Conservation (phyloP, 352 stramenopile species). For the Globisporangium takayamanum region DNA sequence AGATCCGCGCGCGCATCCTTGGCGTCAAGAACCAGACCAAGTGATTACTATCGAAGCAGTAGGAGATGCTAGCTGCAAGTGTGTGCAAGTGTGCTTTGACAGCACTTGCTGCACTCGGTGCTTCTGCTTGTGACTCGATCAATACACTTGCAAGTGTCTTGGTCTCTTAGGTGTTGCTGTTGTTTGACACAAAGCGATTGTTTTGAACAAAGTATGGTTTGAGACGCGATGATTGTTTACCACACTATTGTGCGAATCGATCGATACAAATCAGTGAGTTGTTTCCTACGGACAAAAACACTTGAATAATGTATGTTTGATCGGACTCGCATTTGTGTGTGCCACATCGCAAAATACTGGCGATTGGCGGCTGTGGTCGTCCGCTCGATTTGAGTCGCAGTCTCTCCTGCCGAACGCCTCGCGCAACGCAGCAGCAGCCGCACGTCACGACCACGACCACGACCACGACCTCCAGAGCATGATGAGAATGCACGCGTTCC, state of each 20-base stretch:
- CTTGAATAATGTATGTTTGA: too few species aligned
- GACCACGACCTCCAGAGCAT: slow-evolving; percentile 4
- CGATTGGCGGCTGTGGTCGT: not conserved
- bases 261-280: too few species aligned
- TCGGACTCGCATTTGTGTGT: not conserved
- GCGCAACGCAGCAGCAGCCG: not conserved
- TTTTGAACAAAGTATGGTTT: too few species aligned
- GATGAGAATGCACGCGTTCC: slow-evolving; percentile 60
- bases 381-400: not conserved
- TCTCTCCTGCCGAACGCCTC: not conserved
- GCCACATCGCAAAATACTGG: not conserved
- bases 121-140: too few species aligned
- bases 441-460: not conserved
- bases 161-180: too few species aligned
- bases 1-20: slow-evolving; percentile 95
- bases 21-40: slow-evolving; percentile 98
- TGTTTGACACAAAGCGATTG: too few species aligned
- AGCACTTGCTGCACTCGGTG: too few species aligned
- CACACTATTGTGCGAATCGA: too few species aligned
- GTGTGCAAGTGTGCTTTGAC: too few species aligned
- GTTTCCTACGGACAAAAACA: too few species aligned
- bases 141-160: too few species aligned
- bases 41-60: slow-evolving; percentile 19
- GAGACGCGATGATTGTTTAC: too few species aligned
- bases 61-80: slow-evolving; percentile 11